Evolutionary conservation across 352 stramenopile species (phyloP).

Genomic region (Pythium aristosporum): DNA sequence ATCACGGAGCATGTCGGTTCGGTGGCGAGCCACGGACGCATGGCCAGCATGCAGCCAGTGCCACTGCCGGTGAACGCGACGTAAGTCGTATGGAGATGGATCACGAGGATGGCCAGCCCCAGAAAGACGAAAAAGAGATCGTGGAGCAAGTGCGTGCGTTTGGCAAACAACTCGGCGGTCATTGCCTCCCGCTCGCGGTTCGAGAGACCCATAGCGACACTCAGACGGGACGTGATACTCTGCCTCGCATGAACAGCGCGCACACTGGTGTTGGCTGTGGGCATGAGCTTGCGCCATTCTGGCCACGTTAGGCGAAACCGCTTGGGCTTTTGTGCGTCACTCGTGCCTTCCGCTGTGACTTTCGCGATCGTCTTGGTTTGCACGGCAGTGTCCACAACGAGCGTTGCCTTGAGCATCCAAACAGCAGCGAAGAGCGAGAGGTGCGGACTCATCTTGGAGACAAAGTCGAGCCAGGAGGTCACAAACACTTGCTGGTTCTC

Average conservation of each 20-base stretch:
- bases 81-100: constrained; percentile 16
- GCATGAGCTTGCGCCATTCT: background rate
- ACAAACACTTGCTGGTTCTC: constrained; percentile 30
- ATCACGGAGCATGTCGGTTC: constrained; percentile 12
- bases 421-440: background rate
- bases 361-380: background rate
- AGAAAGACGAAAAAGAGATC: constrained; percentile 4
- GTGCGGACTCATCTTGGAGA: constrained; percentile 2
- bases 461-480: constrained; percentile 22
- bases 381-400: background rate
- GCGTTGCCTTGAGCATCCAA: constrained; percentile 2
- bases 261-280: background rate
- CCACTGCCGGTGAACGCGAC: background rate
- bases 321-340: too few relatives aligned
- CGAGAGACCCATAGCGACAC: background rate
- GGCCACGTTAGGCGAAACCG: background rate
- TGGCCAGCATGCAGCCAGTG: constrained; percentile 14
- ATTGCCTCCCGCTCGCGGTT: background rate
- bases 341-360: background rate
- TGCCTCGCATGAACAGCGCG: background rate
- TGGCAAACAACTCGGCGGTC: background rate
- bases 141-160: background rate
- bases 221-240: background rate
- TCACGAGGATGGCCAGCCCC: constrained; percentile 11
- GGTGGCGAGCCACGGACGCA: constrained; percentile 23